These are phyloP conservation scores for Chloris gayana DNA, from an alignment of 176 grass and related monocot species.

Conservation along the genomic window DNA sequence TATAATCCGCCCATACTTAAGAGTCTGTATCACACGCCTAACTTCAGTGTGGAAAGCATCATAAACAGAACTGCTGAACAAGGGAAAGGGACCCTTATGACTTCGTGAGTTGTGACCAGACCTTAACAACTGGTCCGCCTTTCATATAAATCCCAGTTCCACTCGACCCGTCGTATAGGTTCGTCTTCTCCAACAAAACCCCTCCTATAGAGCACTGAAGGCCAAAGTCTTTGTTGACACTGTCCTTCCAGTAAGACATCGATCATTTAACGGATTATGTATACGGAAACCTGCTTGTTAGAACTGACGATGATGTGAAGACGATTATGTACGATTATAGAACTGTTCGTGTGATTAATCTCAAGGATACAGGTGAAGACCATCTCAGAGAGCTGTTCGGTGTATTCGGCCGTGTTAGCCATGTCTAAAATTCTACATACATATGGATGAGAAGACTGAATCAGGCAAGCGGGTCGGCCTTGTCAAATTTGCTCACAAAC, in stretches of 20 bases:
- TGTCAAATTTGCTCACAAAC: slow-evolving; percentile 45
- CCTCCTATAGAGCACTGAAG: no score
- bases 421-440: slow-evolving; percentile 44
- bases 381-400: slow-evolving; percentile 38
- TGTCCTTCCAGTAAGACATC: no score
- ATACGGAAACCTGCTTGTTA: not conserved
- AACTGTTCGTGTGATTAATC: slow-evolving; percentile 48
- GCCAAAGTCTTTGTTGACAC: no score
- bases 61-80: not conserved
- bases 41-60: not conserved
- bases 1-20: not conserved
- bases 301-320: slow-evolving; percentile 23
- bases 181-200: no score
- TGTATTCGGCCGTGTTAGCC: slow-evolving; percentile 34
- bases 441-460: slow-evolving; percentile 49
- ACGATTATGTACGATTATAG: slow-evolving; percentile 44
- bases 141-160: no score
- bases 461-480: slow-evolving; percentile 43
- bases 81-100: no score
- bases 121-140: no score
- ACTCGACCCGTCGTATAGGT: no score
- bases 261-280: no score
- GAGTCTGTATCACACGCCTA: no score
- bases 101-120: no score
- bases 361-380: slow-evolving; percentile 42